A percentile compares a stretch with the other conserved stretches of the same genome.
phyloP scores from a whole-genome alignment of 306 rosid species.

The Sechiopsis laciniata region DNA sequence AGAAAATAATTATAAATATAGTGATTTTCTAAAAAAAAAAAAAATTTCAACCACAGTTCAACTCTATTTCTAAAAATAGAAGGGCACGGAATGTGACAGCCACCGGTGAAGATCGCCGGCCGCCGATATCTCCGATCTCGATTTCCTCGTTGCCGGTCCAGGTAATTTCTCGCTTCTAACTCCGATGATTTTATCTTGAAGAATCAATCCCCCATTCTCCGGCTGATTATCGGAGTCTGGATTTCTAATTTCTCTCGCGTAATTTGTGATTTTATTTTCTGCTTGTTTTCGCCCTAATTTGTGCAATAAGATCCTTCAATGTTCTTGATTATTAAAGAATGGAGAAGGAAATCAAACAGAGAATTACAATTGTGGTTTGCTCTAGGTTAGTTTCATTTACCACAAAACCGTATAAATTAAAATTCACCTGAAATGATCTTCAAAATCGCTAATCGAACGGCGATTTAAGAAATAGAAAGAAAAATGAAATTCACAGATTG shows the following conservation, averaged over 20 bases:
- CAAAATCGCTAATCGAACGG: neutral
- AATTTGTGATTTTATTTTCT: neutral
- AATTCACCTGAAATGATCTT: neutral
- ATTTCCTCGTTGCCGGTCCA: too few relatives aligned
- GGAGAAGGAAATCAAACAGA: neutral
- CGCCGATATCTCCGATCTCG: neutral
- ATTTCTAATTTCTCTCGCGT: neutral
- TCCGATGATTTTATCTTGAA: neutral
- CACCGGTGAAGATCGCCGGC: too few relatives aligned
- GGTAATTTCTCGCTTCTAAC: neutral
- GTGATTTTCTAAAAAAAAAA: too few relatives aligned
- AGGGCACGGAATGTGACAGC: too few relatives aligned
- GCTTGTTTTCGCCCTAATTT: neutral
- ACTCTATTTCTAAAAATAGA: too few relatives aligned
- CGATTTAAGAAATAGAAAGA: neutral
- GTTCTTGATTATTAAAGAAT: too few relatives aligned
- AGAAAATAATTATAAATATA: too few relatives aligned
- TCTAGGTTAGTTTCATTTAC: neutral
- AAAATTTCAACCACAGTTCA: too few relatives aligned
- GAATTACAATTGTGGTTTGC: neutral
- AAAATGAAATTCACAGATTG: neutral
- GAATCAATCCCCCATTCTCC: neutral
- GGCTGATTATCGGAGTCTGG: neutral
- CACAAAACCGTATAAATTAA: neutral
- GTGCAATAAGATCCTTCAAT: neutral